Conservation (phyloP, 805 yeast genomes). For the Brettanomyces custersianus region DNA sequence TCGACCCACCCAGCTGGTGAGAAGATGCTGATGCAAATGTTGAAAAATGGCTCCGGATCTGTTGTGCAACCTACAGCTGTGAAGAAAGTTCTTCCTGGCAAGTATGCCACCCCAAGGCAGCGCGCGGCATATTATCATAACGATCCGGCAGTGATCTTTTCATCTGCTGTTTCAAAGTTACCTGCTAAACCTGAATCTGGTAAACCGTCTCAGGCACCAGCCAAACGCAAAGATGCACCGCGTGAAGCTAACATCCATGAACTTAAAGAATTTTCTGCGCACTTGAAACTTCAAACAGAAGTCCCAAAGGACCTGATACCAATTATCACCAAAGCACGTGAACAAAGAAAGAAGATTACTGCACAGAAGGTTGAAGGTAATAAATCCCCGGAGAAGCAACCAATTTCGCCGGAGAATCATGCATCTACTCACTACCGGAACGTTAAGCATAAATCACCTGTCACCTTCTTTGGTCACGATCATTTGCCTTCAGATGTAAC, state of each 20-base stretch:
- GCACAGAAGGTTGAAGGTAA: background rate
- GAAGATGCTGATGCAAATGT: constrained; percentile 3
- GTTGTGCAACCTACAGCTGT: constrained; percentile 5
- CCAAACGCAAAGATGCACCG: constrained; percentile 7
- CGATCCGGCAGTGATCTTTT: constrained; percentile 61
- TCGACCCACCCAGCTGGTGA: constrained; percentile 1
- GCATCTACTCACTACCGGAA: background rate
- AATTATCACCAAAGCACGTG: constrained; percentile 56
- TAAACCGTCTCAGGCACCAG: constrained; percentile 1
- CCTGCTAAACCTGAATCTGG: constrained; percentile 7
- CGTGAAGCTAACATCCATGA: constrained; percentile 56
- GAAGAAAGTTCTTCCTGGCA: constrained; percentile 26
- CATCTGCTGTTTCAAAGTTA: constrained; percentile 30
- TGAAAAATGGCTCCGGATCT: constrained; percentile 1
- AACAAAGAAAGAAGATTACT: constrained; percentile 33
- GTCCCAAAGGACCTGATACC: constrained; percentile 60
- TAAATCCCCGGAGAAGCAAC: background rate
- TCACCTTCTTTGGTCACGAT: constrained; percentile 29
- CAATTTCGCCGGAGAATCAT: background rate
- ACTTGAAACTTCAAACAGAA: constrained; percentile 49
- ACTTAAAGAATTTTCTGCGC: constrained; percentile 70
- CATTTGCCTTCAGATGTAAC: constrained; percentile 11
- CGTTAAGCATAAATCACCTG: constrained; percentile 14
- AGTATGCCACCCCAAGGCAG: constrained; percentile 49
- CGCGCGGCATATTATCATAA: constrained; percentile 41